phyloP scores from a whole-genome alignment of 305 asterid genomes.

The Caryopteris hybrid region DNA sequence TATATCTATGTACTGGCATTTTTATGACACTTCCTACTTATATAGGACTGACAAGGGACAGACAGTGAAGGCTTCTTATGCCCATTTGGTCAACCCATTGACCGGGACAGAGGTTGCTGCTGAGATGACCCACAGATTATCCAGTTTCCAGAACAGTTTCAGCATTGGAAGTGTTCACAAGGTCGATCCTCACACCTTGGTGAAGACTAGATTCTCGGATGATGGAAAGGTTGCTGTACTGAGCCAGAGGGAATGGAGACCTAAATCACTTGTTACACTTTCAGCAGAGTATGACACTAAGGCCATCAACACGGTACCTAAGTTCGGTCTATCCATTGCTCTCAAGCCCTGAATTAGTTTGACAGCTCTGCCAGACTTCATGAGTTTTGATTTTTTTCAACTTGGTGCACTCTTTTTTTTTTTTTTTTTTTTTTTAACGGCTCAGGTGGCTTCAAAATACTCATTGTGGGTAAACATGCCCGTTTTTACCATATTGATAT shows the following conservation, averaged over 20 bases:
- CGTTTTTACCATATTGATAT: slow-evolving; percentile 31
- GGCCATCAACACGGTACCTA: slow-evolving; percentile 43
- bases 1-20: background rate
- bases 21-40: background rate
- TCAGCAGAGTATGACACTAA: slow-evolving; percentile 81
- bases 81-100: slow-evolving; percentile 47
- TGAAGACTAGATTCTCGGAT: slow-evolving; percentile 68
- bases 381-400: slow-evolving; percentile 11
- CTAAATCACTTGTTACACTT: slow-evolving; percentile 62
- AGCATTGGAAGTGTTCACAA: slow-evolving; percentile 63
- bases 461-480: slow-evolving; percentile 20
- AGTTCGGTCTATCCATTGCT: slow-evolving; percentile 66
- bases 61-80: slow-evolving; percentile 76
- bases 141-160: slow-evolving; percentile 57
- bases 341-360: slow-evolving; percentile 60
- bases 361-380: slow-evolving; percentile 10
- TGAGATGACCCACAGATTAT: slow-evolving; percentile 73
- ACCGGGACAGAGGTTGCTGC: slow-evolving; percentile 78
- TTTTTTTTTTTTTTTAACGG: background rate
- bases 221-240: slow-evolving; percentile 60
- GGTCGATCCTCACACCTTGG: slow-evolving; percentile 46
- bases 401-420: slow-evolving; percentile 3
- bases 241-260: slow-evolving; percentile 83
- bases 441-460: no score
- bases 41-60: slow-evolving; percentile 75